Evolutionary conservation across 306 rosid genomes (phyloP), one percentile per base, ranked within the genome.

Genomic region (Cucumis melo): DNA sequence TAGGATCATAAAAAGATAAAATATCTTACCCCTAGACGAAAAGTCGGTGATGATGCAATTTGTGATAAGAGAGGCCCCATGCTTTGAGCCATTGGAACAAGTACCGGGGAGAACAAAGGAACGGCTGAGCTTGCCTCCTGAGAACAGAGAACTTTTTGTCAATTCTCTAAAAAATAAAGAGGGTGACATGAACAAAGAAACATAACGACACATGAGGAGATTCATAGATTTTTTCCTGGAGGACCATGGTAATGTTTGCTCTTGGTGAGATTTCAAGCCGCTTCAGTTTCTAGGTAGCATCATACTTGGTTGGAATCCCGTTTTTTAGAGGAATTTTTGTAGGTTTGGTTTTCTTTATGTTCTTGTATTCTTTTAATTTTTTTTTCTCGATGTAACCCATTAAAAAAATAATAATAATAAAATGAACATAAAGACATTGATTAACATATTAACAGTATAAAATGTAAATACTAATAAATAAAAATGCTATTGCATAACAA

Each of bases 121-220:
- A 94, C 76, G 74, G 99, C 89, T 14, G 89, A 84, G 87, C 98
- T 89, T 62, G 99, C 98, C 84, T 94, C 96, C 99, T 94, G 88
- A 68, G 81, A 76, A 54, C 6, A 20, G 42, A 62, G 71, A 48
- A 15, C 27, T 24, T 42, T 48, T 42, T 74, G 77, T 78, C 71
- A 64, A 41, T 66, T 65, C 27, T 63, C 46, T 76, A 34, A 78
- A 15, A 13, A 15, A 8, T 50, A 27, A 39, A 41, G 50, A 66
- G n/a, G 38, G 57, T 16, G 20, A 2, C 23, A 48, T 39, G 3
- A 15, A 21, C 54, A 67, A 16, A 32, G 73, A 36, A 71, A 46
- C 41, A 46, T 46, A 41, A 24, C 56, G 23, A 50, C 39, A 44
- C 7, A 70, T 70, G 41, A 46, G 39, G 19, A 67, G 57, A 14